Evolutionary conservation across 352 stramenopile species (phyloP).

Genomic region (Ophiocytium majus): DNA sequence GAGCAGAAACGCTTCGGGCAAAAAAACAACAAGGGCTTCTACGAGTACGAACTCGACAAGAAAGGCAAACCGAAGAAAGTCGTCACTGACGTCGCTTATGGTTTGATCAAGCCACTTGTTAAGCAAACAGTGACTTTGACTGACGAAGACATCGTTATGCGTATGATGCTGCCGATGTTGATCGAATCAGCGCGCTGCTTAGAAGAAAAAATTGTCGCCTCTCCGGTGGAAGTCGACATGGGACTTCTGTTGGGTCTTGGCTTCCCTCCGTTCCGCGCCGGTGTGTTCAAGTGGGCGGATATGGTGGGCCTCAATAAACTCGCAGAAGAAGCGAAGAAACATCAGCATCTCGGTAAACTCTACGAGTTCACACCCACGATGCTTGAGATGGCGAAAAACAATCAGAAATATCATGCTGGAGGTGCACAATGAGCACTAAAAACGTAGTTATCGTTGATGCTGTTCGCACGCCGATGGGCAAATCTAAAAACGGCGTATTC

Average conservation of each 20-base stretch:
- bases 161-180: conserved; percentile 4
- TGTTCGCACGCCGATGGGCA: background rate
- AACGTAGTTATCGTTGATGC: conserved; percentile 19
- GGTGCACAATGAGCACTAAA: background rate
- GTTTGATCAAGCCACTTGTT: background rate
- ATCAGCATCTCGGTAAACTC: background rate
- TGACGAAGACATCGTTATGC: conserved; percentile 7
- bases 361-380: conserved; percentile 1
- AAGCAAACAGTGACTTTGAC: background rate
- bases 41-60: conserved; percentile 17
- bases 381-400: background rate
- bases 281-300: background rate
- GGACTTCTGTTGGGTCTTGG: background rate
- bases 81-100: background rate
- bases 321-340: background rate
- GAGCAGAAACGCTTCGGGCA: conserved; percentile 9
- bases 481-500: background rate
- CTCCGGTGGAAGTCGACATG: conserved; percentile 10
- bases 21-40: conserved; percentile 11
- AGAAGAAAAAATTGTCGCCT: background rate
- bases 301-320: background rate
- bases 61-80: background rate
- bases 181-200: background rate
- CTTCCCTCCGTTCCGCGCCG: conserved; percentile 1
- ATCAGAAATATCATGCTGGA: background rate